Conservation (phyloP, 78 protist genomes). For the Dictyostelium firmibasis region DNA sequence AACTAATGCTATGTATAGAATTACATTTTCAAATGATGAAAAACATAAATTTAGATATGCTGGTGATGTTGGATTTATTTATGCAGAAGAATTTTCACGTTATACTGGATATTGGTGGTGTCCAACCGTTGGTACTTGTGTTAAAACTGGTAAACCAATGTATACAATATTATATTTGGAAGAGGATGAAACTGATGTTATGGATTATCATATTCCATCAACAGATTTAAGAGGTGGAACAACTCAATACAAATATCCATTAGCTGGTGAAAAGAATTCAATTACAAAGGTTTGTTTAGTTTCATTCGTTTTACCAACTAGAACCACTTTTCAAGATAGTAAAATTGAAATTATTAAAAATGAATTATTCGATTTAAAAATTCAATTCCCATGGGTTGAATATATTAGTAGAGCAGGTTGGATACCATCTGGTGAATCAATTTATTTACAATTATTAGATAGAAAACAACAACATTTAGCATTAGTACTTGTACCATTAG, state of each 20-base stretch:
- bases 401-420: conserved; percentile 68
- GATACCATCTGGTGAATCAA: conserved; percentile 26
- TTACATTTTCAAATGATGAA: conserved; percentile 18
- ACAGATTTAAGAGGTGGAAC: conserved; percentile 6
- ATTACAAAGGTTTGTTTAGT: neutral
- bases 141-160: neutral
- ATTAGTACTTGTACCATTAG: conserved; percentile 26
- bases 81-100: conserved; percentile 71
- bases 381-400: conserved; percentile 60
- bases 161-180: conserved; percentile 59
- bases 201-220: conserved; percentile 8
- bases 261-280: conserved; percentile 65
- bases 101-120: conserved; percentile 85
- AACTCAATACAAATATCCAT: conserved; percentile 69
- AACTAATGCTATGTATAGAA: neutral
- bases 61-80: conserved; percentile 63
- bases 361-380: conserved; percentile 25
- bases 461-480: conserved; percentile 62
- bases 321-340: neutral
- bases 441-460: conserved; percentile 51
- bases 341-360: neutral
- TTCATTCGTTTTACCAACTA: neutral
- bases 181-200: conserved; percentile 65
- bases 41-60: neutral
- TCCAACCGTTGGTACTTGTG: conserved; percentile 1